A percentile compares a stretch with the other conserved stretches of the same genome.
Evolutionary conservation across 2,329 filamentous ascomycete species (phyloP).

Genomic region (Alternaria arbusti): DNA sequence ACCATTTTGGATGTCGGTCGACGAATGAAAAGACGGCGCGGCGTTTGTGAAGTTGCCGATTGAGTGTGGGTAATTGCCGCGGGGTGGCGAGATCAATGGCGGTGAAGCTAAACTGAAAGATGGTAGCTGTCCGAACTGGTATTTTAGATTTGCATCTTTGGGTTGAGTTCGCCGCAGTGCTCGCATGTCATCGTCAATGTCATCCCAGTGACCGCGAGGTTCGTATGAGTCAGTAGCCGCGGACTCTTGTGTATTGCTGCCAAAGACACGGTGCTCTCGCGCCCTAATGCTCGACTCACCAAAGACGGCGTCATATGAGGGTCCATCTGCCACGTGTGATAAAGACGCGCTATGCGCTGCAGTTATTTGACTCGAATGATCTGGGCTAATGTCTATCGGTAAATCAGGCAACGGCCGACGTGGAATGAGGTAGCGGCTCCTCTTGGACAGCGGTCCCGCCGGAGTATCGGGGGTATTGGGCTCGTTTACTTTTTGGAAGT

Average conservation of each 20-base stretch:
- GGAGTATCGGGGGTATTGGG: background rate
- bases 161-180: constrained; percentile 6
- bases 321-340: background rate
- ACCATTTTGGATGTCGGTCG: constrained; percentile 4
- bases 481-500: background rate
- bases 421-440: background rate
- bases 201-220: constrained; percentile 1
- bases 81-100: background rate
- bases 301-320: background rate
- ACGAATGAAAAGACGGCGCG: background rate
- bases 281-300: background rate
- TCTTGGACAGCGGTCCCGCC: background rate
- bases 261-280: background rate
- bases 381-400: background rate
- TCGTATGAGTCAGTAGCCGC: background rate
- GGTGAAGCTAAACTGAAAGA: background rate
- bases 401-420: background rate
- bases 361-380: background rate
- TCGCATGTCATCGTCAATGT: background rate
- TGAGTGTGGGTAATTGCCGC: too few species aligned
- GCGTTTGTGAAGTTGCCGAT: background rate
- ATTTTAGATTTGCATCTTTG: constrained; percentile 16
- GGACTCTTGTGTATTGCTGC: background rate
- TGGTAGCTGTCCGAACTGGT: constrained; percentile 16
- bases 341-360: background rate